Base-by-base conservation (phyloP, 2,329 filamentous ascomycete species). In the Colletotrichum sp. region DNA sequence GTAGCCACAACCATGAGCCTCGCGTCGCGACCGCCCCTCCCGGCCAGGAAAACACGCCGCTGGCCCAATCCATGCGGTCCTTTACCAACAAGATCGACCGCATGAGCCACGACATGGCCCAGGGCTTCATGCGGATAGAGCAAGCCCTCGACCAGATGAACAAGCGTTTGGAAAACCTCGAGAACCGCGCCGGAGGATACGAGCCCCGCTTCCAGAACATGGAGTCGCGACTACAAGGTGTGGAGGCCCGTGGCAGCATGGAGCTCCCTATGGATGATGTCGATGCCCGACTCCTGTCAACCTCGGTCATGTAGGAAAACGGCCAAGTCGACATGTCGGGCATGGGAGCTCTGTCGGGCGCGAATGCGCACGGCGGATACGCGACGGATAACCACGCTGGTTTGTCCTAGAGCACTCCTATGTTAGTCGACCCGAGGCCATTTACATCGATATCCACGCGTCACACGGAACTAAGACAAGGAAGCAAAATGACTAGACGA, bases 1-100 rank as follows among this genome's bases (percentile, higher is more conserved):
- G 87, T n/a, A 86, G 90, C 16, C 91, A 92, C 80, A 92, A 92
- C 81, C 91, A 92, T 80, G 91, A 92, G 79, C 88, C 91, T 36
- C 89, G 91, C 75, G 84, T 91, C 66, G 86, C 89, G 11, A 87
- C 89, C 22, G 89, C 88, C 44, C 86, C 87, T 2, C 87, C 90
- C 2, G 90, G 90, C 30, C 88, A 91, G 76, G 90, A 92, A 80
- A 90, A 89, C 80, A 89, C 90, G 6, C 90, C 90, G 1, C 85
- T 91, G 74, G 88, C 89, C 3, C 91, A 91, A 79, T 90, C 87
- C 67, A 87, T 92, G 44, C 87, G 91, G 64, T 91, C 88, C 63
- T 86, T 92, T 61, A 90, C 87, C 8, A 91, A 91, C 81, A 92
- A 92, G 84, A 84, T 92, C 32, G 91, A 92, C 77, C 89, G 91